A percentile compares a stretch with the other conserved stretches of the same genome.
Conservation (phyloP, 345 rosid genomes). For the Mercurialis annua region DNA sequence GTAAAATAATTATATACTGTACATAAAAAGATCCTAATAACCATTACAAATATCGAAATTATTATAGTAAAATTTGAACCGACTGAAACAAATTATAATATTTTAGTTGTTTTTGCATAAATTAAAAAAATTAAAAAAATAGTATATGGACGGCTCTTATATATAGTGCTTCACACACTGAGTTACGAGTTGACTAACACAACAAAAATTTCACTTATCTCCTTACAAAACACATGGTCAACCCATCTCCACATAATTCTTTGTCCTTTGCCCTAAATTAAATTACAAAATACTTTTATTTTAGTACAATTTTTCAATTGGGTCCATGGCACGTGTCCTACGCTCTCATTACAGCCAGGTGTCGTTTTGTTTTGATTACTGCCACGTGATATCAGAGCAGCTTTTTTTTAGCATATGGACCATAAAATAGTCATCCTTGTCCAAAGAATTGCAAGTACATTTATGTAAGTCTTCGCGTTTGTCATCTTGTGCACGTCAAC, state of each 20-base stretch:
- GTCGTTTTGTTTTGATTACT: background rate
- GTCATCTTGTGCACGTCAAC: constrained; percentile 21
- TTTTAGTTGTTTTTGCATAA: too few species aligned
- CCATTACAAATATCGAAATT: too few species aligned
- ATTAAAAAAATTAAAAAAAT: too few species aligned
- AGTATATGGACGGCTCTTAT: constrained; percentile 21
- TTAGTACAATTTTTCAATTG: background rate
- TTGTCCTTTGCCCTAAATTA: background rate
- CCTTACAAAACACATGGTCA: constrained; percentile 17
- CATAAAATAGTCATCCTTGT: background rate
- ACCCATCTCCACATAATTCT: constrained; percentile 15
- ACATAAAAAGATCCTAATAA: too few species aligned
- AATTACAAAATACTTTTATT: background rate
- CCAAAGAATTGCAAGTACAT: background rate
- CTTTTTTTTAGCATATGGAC: background rate
- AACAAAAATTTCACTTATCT: background rate
- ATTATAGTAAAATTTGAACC: too few species aligned
- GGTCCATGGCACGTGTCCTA: background rate
- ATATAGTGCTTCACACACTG: constrained; percentile 1
- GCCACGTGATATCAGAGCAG: background rate
- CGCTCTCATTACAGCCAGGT: background rate
- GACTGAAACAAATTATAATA: too few species aligned
- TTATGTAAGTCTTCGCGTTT: background rate
- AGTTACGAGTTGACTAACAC: constrained; percentile 15
- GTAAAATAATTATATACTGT: too few species aligned